These are phyloP conservation scores for Ustilago esculenta DNA, from an alignment of 1,284 basidiomycete genomes.

Conservation along the genomic window DNA sequence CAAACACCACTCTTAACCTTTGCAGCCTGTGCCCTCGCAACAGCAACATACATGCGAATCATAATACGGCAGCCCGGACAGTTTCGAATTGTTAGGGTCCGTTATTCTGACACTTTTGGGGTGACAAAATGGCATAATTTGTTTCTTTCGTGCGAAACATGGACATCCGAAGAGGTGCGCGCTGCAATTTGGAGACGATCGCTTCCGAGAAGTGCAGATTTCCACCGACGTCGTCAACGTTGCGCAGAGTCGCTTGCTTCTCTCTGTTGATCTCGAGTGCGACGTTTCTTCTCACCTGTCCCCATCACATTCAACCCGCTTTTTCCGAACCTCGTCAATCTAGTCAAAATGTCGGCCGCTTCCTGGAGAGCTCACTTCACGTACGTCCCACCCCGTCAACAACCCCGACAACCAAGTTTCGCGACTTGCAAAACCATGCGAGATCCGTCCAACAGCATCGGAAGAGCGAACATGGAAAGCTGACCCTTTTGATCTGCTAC, in stretches of 20 bases:
- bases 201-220: constrained; percentile 29
- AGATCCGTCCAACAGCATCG: too few relatives aligned
- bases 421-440: too few relatives aligned
- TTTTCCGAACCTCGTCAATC: constrained; percentile 8
- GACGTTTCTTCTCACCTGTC: constrained; percentile 4
- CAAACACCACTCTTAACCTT: constrained; percentile 4
- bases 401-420: not conserved
- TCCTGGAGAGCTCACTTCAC: constrained; percentile 65
- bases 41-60: too few relatives aligned
- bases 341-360: constrained; percentile 55
- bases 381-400: constrained; percentile 39
- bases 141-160: constrained; percentile 13
- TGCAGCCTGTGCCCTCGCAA: too few relatives aligned
- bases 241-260: too few relatives aligned
- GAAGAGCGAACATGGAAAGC: too few relatives aligned
- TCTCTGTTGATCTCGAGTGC: constrained; percentile 16
- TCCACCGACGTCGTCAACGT: not conserved
- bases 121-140: too few relatives aligned
- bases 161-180: constrained; percentile 21
- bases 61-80: too few relatives aligned
- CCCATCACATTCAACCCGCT: too few relatives aligned
- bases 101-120: too few relatives aligned
- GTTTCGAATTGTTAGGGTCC: too few relatives aligned
- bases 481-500: too few relatives aligned
- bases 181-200: constrained; percentile 22